These are phyloP conservation scores for Barbarea vulgaris DNA, from an alignment of 345 rosid species.

Conservation along the genomic window DNA sequence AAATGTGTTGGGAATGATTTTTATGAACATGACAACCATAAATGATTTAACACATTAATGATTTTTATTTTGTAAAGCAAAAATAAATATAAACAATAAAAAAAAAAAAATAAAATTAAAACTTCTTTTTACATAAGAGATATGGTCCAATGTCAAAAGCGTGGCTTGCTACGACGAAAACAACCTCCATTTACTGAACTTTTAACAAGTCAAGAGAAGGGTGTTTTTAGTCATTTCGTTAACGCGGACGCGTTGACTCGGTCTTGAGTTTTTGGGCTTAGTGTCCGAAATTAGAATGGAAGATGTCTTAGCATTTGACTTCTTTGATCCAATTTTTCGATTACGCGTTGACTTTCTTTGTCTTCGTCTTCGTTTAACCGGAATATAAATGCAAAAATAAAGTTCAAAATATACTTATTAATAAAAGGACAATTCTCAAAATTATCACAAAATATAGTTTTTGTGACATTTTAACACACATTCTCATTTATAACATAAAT, in stretches of 20 bases:
- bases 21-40: constrained; percentile 45
- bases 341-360: constrained; percentile 29
- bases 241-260: constrained; percentile 7
- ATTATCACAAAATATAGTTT: too few relatives aligned
- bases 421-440: too few relatives aligned
- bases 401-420: too few relatives aligned
- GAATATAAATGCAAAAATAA: not conserved
- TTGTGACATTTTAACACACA: too few relatives aligned
- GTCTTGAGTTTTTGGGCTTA: constrained; percentile 3
- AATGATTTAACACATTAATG: constrained; percentile 26
- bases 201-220: not conserved
- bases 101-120: not conserved
- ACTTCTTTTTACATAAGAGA: not conserved
- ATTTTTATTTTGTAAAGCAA: not conserved
- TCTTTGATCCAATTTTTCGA: constrained; percentile 6
- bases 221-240: not conserved
- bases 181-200: not conserved
- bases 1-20: constrained; percentile 30
- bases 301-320: constrained; percentile 25
- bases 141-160: constrained; percentile 23
- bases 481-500: too few relatives aligned
- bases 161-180: constrained; percentile 21
- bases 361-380: not conserved
- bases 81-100: too few relatives aligned
- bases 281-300: constrained; percentile 17